Percentiles rank a stretch among this genome's conserved stretches.
These are phyloP conservation scores for Cubamyces lactineus DNA, from an alignment of 768 basidiomycete species.

Conservation along the genomic window DNA sequence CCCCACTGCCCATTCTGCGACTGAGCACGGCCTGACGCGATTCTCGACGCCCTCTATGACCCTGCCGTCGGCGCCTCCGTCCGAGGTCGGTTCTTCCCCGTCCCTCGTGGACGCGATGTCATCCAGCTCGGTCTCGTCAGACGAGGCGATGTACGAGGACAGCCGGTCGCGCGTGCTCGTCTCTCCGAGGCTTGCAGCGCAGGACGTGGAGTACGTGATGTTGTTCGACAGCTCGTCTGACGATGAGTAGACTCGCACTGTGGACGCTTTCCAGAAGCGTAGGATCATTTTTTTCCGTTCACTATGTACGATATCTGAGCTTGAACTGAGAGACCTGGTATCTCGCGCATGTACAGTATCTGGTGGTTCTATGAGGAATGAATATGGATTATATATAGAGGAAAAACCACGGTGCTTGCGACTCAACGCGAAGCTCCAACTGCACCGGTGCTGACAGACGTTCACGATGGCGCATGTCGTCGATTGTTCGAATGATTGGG, in stretches of 20 bases:
- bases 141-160: constrained; percentile 62
- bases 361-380: background rate
- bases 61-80: constrained; percentile 32
- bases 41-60: constrained; percentile 27
- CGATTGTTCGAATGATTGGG: too few species aligned
- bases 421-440: too few species aligned
- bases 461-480: too few species aligned
- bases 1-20: constrained; percentile 24
- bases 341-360: constrained; percentile 3
- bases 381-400: background rate
- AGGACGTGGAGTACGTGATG: constrained; percentile 66
- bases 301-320: constrained; percentile 12
- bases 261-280: background rate
- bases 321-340: background rate
- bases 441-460: too few species aligned
- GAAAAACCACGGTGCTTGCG: too few species aligned
- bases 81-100: constrained; percentile 45
- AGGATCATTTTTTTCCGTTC: background rate
- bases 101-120: constrained; percentile 66
- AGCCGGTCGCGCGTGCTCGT: constrained; percentile 46
- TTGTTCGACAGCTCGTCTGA: constrained; percentile 71
- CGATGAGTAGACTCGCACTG: constrained; percentile 40
- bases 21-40: constrained; percentile 16
- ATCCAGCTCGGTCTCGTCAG: constrained; percentile 41
- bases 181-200: constrained; percentile 27